phyloP scores from a whole-genome alignment of 108 stramenopile genomes.

The Ochromonas danica region DNA sequence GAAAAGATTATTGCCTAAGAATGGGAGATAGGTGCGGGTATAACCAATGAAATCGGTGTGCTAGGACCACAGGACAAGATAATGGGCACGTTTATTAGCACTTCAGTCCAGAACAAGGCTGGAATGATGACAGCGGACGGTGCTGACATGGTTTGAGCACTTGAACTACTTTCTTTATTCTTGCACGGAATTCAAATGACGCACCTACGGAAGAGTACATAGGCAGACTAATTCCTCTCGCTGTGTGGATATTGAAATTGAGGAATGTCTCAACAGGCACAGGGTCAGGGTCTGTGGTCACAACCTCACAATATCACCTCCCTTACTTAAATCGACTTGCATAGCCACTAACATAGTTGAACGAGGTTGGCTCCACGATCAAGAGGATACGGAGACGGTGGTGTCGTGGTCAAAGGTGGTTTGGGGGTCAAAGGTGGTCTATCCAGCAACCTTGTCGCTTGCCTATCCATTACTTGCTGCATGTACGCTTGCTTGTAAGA shows the following conservation, averaged over 20 bases:
- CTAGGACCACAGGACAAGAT: conserved; percentile 76
- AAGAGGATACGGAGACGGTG: background rate
- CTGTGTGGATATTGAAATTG: conserved; percentile 74
- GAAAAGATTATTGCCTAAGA: conserved; percentile 73
- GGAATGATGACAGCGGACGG: conserved; percentile 84
- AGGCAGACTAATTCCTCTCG: conserved; percentile 85
- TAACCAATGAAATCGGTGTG: conserved; percentile 92
- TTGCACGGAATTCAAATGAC: conserved; percentile 61
- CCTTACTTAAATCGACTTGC: conserved; percentile 82
- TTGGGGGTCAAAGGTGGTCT: no score
- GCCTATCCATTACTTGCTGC: no score
- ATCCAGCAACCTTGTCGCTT: no score
- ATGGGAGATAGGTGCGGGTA: conserved; percentile 73
- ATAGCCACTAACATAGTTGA: conserved; percentile 94
- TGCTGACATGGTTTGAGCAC: conserved; percentile 74
- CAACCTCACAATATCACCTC: conserved; percentile 60
- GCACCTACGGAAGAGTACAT: conserved; percentile 84
- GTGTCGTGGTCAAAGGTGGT: no score
- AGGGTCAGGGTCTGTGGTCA: conserved; percentile 76
- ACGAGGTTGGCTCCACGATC: conserved; percentile 45
- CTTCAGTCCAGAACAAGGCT: conserved; percentile 48
- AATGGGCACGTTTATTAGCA: conserved; percentile 47
- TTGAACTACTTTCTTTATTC: conserved; percentile 63
- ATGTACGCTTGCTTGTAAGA: no score
- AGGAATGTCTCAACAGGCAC: conserved; percentile 66